Conservation (phyloP, 768 basidiomycete species). For the Pleurotus sapidus region DNA sequence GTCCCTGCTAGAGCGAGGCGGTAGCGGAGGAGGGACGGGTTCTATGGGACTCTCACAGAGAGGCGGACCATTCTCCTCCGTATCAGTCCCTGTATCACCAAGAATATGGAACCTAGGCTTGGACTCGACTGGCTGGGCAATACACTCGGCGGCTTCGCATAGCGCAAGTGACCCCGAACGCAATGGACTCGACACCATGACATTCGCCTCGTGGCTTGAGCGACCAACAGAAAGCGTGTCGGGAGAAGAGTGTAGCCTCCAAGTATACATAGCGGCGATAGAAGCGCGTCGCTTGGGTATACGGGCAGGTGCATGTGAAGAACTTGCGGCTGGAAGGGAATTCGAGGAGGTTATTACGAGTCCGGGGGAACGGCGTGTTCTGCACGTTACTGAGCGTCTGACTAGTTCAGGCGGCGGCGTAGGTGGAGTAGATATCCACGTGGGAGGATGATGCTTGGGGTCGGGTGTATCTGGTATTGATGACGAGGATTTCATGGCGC, state of each 20-base stretch:
- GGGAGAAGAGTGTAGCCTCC: slow-evolving; percentile 2
- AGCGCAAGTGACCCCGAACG: neutral
- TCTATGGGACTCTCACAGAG: slow-evolving; percentile 10
- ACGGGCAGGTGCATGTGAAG: slow-evolving; percentile 24
- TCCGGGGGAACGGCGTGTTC: slow-evolving; percentile 27
- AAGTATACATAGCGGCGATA: slow-evolving; percentile 31
- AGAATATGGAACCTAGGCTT: slow-evolving; percentile 27
- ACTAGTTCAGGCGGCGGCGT: slow-evolving; percentile 47
- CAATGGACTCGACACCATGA: neutral
- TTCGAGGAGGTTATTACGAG: slow-evolving; percentile 36
- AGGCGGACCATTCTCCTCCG: slow-evolving; percentile 20
- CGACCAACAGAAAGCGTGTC: neutral
- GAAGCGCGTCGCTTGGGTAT: slow-evolving; percentile 37
- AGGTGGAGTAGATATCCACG: slow-evolving; percentile 58
- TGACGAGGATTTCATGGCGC: neutral
- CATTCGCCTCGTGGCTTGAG: neutral
- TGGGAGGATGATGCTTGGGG: slow-evolving; percentile 31
- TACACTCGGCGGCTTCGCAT: slow-evolving; percentile 1
- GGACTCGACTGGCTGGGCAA: slow-evolving; percentile 13
- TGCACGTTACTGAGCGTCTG: slow-evolving; percentile 33
- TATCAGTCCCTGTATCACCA: slow-evolving; percentile 24
- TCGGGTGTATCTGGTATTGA: neutral
- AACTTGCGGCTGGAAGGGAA: slow-evolving; percentile 42
- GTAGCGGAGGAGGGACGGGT: slow-evolving; percentile 19
- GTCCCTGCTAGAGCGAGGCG: slow-evolving; percentile 11